phyloP scores from a whole-genome alignment of 75 land plant species.

The Azolla pinnata region DNA sequence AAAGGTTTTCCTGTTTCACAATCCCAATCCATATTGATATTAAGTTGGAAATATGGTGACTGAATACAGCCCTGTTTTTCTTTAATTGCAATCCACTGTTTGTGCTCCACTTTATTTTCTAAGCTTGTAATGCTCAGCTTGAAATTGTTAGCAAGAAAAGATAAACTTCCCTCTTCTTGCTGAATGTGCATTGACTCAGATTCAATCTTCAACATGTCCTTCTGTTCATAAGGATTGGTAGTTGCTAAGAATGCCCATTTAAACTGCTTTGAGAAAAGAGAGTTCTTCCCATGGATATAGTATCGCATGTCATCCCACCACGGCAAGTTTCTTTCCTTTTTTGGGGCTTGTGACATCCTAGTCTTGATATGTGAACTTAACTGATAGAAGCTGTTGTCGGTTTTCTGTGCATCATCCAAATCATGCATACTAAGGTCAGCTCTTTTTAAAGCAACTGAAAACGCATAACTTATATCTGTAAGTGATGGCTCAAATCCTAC shows the following conservation, averaged over 20 bases:
- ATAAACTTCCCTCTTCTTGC: constrained; percentile 76
- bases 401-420: background rate
- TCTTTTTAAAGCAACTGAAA: constrained; percentile 82
- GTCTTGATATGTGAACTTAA: background rate
- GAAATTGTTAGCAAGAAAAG: constrained; percentile 54
- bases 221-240: constrained; percentile 87
- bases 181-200: constrained; percentile 64
- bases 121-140: constrained; percentile 59
- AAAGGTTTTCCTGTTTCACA: constrained; percentile 89
- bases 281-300: constrained; percentile 78
- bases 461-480: constrained; percentile 94
- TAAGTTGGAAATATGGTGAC: constrained; percentile 59
- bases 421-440: constrained; percentile 57
- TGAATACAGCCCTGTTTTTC: constrained; percentile 38
- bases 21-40: constrained; percentile 92
- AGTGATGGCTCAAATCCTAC: constrained; percentile 90
- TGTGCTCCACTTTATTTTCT: constrained; percentile 42
- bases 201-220: constrained; percentile 56
- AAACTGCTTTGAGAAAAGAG: constrained; percentile 41
- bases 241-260: constrained; percentile 69
- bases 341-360: constrained; percentile 28
- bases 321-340: constrained; percentile 83
- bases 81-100: constrained; percentile 22
- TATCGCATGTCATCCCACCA: constrained; percentile 99
- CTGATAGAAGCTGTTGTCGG: constrained; percentile 5